Evolutionary conservation across 2,329 filamentous ascomycete species (phyloP).

Genomic region (Cladosporium velox): DNA sequence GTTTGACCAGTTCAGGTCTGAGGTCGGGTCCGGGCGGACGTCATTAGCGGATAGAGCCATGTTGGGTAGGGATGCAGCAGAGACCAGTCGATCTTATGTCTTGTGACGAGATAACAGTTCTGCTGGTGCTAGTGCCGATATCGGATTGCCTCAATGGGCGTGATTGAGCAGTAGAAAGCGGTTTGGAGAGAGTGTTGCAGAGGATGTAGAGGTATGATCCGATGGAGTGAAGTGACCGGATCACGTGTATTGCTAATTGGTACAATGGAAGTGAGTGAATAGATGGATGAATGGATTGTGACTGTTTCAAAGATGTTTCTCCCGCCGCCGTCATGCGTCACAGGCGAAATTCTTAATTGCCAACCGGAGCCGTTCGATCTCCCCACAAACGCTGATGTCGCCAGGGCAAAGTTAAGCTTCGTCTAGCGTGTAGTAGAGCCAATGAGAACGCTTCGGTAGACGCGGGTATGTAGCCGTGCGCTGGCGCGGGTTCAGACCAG

Average conservation of each 20-base stretch:
- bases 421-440: background rate
- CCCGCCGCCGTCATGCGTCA: slow-evolving; percentile 7
- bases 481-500: slow-evolving; percentile 6
- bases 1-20: slow-evolving; percentile 67
- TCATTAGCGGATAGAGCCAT: slow-evolving; percentile 33
- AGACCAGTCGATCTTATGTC: slow-evolving; percentile 15
- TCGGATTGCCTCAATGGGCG: slow-evolving; percentile 18
- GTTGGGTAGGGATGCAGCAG: slow-evolving; percentile 19
- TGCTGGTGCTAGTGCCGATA: slow-evolving; percentile 14
- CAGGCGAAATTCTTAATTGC: slow-evolving; percentile 12
- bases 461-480: slow-evolving; percentile 8
- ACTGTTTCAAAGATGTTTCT: background rate
- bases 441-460: background rate
- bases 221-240: background rate
- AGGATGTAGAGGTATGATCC: background rate
- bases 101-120: slow-evolving; percentile 17
- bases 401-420: slow-evolving; percentile 4
- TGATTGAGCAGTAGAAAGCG: background rate
- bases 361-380: slow-evolving; percentile 5
- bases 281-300: background rate
- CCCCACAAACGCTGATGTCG: slow-evolving; percentile 9
- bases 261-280: slow-evolving; percentile 1
- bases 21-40: slow-evolving; percentile 63
- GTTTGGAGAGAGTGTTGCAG: background rate
- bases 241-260: background rate